Evolutionary conservation across 1,284 basidiomycete species (phyloP), one percentile per base, ranked within the genome.

Genomic region (Grifola frondosa): DNA sequence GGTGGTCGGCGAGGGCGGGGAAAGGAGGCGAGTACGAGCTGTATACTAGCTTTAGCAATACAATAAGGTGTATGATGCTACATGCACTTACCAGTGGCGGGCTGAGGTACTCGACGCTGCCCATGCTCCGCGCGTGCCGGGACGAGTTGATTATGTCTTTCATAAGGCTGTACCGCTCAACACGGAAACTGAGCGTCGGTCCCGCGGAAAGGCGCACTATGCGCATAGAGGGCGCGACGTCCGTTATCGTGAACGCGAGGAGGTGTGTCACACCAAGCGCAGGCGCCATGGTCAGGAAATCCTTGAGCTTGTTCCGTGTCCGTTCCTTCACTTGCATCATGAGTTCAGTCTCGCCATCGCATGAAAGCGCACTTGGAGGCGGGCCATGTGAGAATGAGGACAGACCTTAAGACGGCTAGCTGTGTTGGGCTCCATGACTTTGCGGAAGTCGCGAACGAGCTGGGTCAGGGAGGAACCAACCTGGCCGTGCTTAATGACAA

Each of bases 341-440:
- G 36, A 32, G 44, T 46, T 50, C 52, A 59, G 45, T 41, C n/a
- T 17, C 19, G 30, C 21, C n/a, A 12, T 21, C 17, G 9, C 23
- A 8, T 25, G 23, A 34, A 11, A 15, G 15, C n/a, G n/a, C n/a
- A n/a, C n/a, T n/a, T n/a, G n/a, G n/a, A n/a, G n/a, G n/a, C n/a
- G n/a, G n/a, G n/a, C n/a, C n/a, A n/a, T n/a, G n/a, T n/a, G n/a
- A n/a, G n/a, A n/a, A n/a, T n/a, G 1, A 25, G 7, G 30, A 72
- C 81, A 52, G 56, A 94, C 92, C 69, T 74, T 84, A 15, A 99
- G 77, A 37, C 95, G 78, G 48, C 85, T 87, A 6, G 96, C 97
- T 16, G 97, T 99, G 65, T 98, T 94, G 47, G 97, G 97, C 67
- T 99, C 97, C 91, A 99, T 93, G 49, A 97, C 87, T 65, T 91